Conservation (phyloP, 331 rosid genomes). For the Cydonia oblonga region DNA sequence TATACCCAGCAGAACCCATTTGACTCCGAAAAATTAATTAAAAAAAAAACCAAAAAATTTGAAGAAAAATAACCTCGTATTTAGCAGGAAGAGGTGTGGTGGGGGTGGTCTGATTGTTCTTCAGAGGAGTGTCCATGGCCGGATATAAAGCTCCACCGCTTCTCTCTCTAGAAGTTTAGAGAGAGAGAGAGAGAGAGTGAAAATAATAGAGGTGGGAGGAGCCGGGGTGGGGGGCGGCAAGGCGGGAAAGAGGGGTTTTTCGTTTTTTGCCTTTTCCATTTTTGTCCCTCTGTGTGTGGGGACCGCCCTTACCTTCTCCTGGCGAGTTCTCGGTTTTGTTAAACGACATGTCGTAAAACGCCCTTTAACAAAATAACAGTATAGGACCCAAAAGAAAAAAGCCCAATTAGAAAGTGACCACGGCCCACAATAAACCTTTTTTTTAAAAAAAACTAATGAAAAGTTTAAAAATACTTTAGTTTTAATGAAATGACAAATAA, state of each 20-base stretch:
- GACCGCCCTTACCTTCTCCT: not conserved
- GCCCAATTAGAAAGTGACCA: not conserved
- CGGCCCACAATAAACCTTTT: not conserved
- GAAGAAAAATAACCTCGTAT: conserved; percentile 14
- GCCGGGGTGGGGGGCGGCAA: not conserved
- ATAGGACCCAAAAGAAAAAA: not conserved
- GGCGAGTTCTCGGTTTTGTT: not conserved
- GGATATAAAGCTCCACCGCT: not conserved
- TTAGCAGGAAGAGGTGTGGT: conserved; percentile 10
- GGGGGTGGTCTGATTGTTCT: conserved; percentile 3
- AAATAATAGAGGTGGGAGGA: not conserved
- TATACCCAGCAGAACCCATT: not conserved
- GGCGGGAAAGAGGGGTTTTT: conserved; percentile 17
- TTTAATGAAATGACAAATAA: no score
- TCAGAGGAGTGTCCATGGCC: conserved; percentile 29
- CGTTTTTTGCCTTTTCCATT: not conserved
- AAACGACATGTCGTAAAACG: not conserved
- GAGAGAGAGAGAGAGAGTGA: not conserved
- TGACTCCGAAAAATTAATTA: not conserved
- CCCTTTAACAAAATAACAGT: rapidly evolving
- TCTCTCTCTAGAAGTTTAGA: not conserved
- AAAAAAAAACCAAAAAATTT: no score
- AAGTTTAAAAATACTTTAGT: no score
- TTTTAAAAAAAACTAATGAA: no score
- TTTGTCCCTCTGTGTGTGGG: not conserved